Percentiles rank a stretch among this genome's conserved stretches.
phyloP scores from a whole-genome alignment of 495 filamentous ascomycete species.

The Venustampulla echinocandica region DNA sequence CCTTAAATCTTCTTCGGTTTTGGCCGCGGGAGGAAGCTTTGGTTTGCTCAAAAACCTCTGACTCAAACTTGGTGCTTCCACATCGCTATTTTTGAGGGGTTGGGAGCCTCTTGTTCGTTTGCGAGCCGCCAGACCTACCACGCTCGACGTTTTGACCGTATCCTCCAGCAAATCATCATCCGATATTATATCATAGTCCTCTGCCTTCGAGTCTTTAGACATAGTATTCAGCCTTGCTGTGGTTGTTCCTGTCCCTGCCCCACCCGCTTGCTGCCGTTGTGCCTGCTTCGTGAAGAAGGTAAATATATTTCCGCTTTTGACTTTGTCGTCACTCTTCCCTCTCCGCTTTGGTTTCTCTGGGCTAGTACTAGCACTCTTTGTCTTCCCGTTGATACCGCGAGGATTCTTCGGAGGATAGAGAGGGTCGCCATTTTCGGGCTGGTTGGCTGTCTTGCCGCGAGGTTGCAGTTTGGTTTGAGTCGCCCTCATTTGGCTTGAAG shows the following conservation, averaged over 20 bases:
- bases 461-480: constrained; percentile 9
- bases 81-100: constrained; percentile 9
- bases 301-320: constrained; percentile 39
- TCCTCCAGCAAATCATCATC: constrained; percentile 43
- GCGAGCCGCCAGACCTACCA: constrained; percentile 36
- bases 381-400: constrained; percentile 9
- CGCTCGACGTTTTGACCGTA: constrained; percentile 32
- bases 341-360: constrained; percentile 36
- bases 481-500: constrained; percentile 3
- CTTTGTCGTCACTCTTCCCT: constrained; percentile 31
- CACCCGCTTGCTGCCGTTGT: constrained; percentile 26
- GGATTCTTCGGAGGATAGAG: constrained; percentile 9
- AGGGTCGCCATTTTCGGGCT: constrained; percentile 21
- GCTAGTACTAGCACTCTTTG: constrained; percentile 39
- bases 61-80: constrained; percentile 15
- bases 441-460: constrained; percentile 14
- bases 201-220: constrained; percentile 1
- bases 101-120: constrained; percentile 27
- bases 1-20: constrained; percentile 35
- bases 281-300: constrained; percentile 46
- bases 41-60: constrained; percentile 32
- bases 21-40: constrained; percentile 9
- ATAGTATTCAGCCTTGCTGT: constrained; percentile 1
- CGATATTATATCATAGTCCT: constrained; percentile 27
- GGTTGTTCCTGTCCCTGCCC: constrained; percentile 12